These are phyloP conservation scores for Teunomyces cretensis DNA, from an alignment of 805 yeast genomes.

Conservation along the genomic window DNA sequence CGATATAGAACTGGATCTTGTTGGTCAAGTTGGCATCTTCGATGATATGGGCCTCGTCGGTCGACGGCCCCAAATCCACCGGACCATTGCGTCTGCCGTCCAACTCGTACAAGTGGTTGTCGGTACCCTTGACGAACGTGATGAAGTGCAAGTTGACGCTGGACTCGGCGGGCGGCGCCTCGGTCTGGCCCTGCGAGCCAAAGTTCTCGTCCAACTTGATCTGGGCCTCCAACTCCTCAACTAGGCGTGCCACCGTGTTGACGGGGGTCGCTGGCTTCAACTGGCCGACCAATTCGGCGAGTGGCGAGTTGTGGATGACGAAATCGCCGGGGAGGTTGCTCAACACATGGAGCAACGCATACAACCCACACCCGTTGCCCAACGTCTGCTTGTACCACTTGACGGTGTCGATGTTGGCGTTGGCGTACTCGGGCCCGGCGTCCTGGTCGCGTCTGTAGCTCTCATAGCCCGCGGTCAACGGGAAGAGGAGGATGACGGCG, in stretches of 20 bases:
- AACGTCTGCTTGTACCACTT: conserved; percentile 87
- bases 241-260: conserved; percentile 39
- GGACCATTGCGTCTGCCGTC: conserved; percentile 89
- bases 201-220: conserved; percentile 43
- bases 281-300: conserved; percentile 20
- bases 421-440: conserved; percentile 14
- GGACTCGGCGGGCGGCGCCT: conserved; percentile 59
- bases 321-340: conserved; percentile 48
- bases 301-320: conserved; percentile 37
- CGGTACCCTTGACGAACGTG: conserved; percentile 58
- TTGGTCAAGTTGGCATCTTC: conserved; percentile 48
- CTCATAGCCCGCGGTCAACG: conserved; percentile 67
- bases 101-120: conserved; percentile 70
- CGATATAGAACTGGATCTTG: conserved; percentile 68
- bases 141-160: conserved; percentile 70
- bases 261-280: conserved; percentile 20
- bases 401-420: conserved; percentile 34
- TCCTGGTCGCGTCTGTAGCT: conserved; percentile 45
- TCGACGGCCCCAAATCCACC: conserved; percentile 52
- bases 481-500: conserved; percentile 79
- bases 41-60: conserved; percentile 47
- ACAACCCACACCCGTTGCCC: conserved; percentile 89
- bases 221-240: conserved; percentile 46
- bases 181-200: conserved; percentile 61
- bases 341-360: conserved; percentile 71